A percentile compares a stretch with the other conserved stretches of the same genome.
phyloP scores from a whole-genome alignment of 306 rosid genomes.

The Alnus glutinosa region DNA sequence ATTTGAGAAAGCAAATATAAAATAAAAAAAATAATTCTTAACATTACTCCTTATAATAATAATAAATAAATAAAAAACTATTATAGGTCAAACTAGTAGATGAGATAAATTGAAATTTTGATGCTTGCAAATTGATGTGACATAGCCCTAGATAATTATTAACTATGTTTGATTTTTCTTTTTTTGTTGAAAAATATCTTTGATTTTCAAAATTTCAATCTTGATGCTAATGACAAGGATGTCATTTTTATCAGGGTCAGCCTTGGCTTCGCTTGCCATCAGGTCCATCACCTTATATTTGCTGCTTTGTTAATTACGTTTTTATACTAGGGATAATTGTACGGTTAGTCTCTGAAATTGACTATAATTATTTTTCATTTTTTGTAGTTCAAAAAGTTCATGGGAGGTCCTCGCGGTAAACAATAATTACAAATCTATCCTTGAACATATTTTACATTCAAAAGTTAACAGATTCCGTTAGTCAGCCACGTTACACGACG shows the following conservation, averaged over 20 bases:
- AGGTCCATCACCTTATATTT: slow-evolving; percentile 29
- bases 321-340: background rate
- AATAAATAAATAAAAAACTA: background rate
- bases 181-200: background rate
- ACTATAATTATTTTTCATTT: no score
- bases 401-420: no score
- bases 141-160: background rate
- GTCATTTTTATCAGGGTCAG: slow-evolving; percentile 43
- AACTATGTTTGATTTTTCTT: no score
- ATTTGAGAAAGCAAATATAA: no score
- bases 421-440: no score
- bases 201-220: background rate
- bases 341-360: no score
- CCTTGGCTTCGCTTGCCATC: slow-evolving; percentile 40
- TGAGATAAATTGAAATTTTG: background rate
- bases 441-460: no score
- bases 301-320: slow-evolving; percentile 15
- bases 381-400: no score
- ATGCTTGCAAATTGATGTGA: background rate
- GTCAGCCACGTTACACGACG: no score
- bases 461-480: no score
- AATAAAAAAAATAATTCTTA: no score
- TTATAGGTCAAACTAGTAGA: background rate
- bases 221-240: background rate
- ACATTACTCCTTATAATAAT: no score